Evolutionary conservation across 2,329 filamentous ascomycete species (phyloP), one percentile per base, ranked within the genome.

Genomic region (Aspergillus aculeatus): DNA sequence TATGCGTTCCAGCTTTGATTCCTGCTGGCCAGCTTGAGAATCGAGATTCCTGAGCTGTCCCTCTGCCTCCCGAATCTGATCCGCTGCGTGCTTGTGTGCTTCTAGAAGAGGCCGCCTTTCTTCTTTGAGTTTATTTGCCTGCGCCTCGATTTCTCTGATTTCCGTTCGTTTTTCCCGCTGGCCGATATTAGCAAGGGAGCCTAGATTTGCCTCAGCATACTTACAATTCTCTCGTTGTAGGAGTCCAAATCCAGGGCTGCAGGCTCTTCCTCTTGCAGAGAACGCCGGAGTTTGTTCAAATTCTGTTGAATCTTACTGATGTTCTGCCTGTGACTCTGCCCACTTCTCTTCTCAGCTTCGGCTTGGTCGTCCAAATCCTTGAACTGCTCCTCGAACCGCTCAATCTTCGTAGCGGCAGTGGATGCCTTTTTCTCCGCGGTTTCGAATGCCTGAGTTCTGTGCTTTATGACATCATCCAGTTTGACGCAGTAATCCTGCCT

Each of bases 1-100:
- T 0, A 83, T 16, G 5, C 72, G 81, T 55, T 80, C 81, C 57
- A 99, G 82, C 64, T 89, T 86, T 52, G 78, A 85, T 57, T 89
- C 80, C 65, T 91, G 88, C 69, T 90, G 89, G 5, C 92, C 93
- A 61, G 87, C 82, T 66, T 90, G 85, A 1, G 91, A 94, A 53
- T 91, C 83, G 14, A 96, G 81, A 19, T 79, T 83, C 24, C 80
- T 73, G 23, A 91, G 73, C 16, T 87, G 83, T 2, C 69, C 66
- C 64, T 84, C 67, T 5, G 74, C 74, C n/a, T 78, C 69, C 7
- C 73, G 64, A 16, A 82, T 76, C 48, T 77, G 74, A 5, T 69
- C 49, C 5, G 73, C 64, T 50, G 72, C 74, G 29, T 77, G 71
- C 2, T 61, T 63, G 1, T 82, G 70, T 29, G 77, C 72, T 2